Evolutionary conservation across 2,329 filamentous ascomycete genomes (phyloP).

Genomic region (Alternaria gansuensis): DNA sequence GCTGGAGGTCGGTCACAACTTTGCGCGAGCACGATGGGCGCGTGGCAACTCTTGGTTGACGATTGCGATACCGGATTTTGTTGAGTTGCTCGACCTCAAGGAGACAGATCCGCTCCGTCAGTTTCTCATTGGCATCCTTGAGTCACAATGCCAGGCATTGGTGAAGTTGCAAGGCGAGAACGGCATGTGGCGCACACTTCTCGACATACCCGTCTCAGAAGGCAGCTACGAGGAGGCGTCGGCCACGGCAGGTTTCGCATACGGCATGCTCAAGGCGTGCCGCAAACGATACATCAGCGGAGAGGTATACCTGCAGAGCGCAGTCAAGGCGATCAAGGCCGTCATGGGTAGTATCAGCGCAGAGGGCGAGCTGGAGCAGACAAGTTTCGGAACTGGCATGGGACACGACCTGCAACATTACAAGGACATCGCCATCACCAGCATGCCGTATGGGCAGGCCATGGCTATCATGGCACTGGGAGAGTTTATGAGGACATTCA

Average conservation of each 20-base stretch:
- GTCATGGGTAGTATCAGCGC: slow-evolving; percentile 72
- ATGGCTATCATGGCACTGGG: slow-evolving; percentile 86
- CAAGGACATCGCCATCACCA: slow-evolving; percentile 76
- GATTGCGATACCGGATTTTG: slow-evolving; percentile 82
- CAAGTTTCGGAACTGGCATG: slow-evolving; percentile 83
- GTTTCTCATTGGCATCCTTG: slow-evolving; percentile 69
- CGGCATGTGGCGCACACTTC: slow-evolving; percentile 77
- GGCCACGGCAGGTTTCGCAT: slow-evolving; percentile 82
- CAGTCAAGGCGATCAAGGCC: slow-evolving; percentile 71
- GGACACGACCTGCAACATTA: slow-evolving; percentile 77
- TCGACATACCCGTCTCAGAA: slow-evolving; percentile 71
- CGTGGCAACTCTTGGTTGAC: slow-evolving; percentile 78
- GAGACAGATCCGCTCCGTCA: slow-evolving; percentile 67
- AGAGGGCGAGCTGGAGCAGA: slow-evolving; percentile 75
- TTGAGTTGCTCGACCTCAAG: slow-evolving; percentile 73
- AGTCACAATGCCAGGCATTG: slow-evolving; percentile 74
- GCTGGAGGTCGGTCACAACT: slow-evolving; percentile 62
- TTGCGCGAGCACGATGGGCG: slow-evolving; percentile 65
- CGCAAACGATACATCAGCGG: slow-evolving; percentile 72
- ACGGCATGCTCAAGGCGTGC: slow-evolving; percentile 77
- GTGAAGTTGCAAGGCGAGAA: slow-evolving; percentile 65
- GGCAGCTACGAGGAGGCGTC: slow-evolving; percentile 80
- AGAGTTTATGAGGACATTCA: slow-evolving; percentile 72
- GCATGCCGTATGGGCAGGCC: slow-evolving; percentile 85
- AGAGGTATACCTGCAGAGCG: slow-evolving; percentile 67